Evolutionary conservation across 257 asterid species (phyloP), one percentile per base, ranked within the genome.

Genomic region (Solanum ossicruentum): DNA sequence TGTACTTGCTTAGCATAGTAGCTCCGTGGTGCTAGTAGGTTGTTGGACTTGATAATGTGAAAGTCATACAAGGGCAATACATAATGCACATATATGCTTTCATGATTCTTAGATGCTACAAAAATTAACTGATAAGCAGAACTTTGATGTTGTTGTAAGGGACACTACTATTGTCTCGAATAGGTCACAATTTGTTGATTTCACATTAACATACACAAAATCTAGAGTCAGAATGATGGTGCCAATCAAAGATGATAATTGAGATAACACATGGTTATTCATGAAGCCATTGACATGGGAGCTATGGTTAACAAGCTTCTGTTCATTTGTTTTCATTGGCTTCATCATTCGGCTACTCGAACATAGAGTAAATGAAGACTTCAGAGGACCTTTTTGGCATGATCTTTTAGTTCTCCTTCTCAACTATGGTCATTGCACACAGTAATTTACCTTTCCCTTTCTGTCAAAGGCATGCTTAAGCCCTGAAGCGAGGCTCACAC

Each of bases 231-330:
- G 84, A 7, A 88, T 90, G 89, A 86, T 92, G 58, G 94, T 88
- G 10, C 91, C 91, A 5, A 39, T 92, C 3, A 72, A 82, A 57
- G 82, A 84, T 7, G 26, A 26, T 26, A 67, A 77, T 3, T 84
- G 81, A 26, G 86, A 85, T 45, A 88, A 67, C 32, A 83, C 89
- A 57, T 88, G 92, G 91, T 82, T 85, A 3, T 92, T 91, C 45
- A 51, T 86, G 85, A 89, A 90, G 92, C 96, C 96, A 21, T 84
- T 93, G 41, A 89, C 91, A 47, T 86, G 89, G 90, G 77, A 87
- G 8, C 72, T 92, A 5, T 89, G 95, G 95, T 10, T 89, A 58
- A 89, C 93, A 32, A 87, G 86, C 36, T 84, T 85, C n/a, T 75
- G 84, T 77, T 86, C 90, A 2, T 88, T 88, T 52, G 82, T 90